Evolutionary conservation across 768 basidiomycete species (phyloP).

Genomic region (Termitomyces sp.): DNA sequence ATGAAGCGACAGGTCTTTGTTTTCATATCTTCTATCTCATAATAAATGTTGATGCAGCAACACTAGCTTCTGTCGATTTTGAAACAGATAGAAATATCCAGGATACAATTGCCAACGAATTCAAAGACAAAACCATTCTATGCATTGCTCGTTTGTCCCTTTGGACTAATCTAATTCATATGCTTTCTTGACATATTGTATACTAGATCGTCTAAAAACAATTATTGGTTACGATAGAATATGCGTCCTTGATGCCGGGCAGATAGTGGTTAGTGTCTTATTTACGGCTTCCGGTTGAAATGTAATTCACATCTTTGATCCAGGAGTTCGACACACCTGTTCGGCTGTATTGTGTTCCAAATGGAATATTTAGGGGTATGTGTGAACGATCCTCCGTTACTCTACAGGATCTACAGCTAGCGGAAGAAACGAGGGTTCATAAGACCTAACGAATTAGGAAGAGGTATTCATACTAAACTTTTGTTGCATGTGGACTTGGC

Average conservation of each 20-base stretch:
- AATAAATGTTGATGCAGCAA: not conserved
- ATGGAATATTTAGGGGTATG: slow-evolving; percentile 81
- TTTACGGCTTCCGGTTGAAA: not conserved
- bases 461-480: not conserved
- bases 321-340: slow-evolving; percentile 81
- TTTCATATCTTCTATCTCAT: not conserved
- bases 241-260: slow-evolving; percentile 79
- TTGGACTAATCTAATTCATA: not conserved
- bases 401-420: slow-evolving; percentile 57
- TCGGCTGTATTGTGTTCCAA: slow-evolving; percentile 46
- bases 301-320: not conserved
- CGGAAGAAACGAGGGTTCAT: slow-evolving; percentile 21
- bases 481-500: not conserved
- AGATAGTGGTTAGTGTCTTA: slow-evolving; percentile 51
- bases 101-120: slow-evolving; percentile 80
- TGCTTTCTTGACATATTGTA: not conserved
- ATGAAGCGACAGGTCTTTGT: slow-evolving; percentile 70
- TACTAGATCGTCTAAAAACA: slow-evolving; percentile 73
- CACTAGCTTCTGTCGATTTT: slow-evolving; percentile 74
- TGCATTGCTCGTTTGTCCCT: slow-evolving; percentile 77
- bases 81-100: slow-evolving; percentile 92
- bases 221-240: slow-evolving; percentile 88
- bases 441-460: not conserved
- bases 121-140: slow-evolving; percentile 77
- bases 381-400: slow-evolving; percentile 78